Base-by-base conservation (phyloP, 805 yeast genomes). In the Candida corydali region DNA sequence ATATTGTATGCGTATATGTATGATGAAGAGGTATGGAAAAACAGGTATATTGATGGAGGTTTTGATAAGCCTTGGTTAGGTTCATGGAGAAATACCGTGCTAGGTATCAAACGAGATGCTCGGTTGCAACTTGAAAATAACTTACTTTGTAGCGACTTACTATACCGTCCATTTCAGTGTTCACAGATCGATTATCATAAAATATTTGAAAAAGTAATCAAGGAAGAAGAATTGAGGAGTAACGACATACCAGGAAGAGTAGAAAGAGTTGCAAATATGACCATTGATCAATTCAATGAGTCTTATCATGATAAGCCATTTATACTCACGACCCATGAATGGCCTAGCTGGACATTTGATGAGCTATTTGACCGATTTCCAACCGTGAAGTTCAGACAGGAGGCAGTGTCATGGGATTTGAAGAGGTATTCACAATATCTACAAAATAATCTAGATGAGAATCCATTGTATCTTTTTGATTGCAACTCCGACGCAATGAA, bases 401-500 rank as follows among this genome's bases (percentile, higher is more conserved):
- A 89, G 59, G 77, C 85, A 20, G 91, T 86, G 31, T 75, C 78
- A 43, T 88, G 96, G 96, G 71, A 80, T 3, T 61, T 88, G 16
- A 47, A 63, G 1, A 62, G 76, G 15, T 88, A 86, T 51, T 53
- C 72, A 1, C 68, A 78, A 36, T 88, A 88, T 52, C 71, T 81
- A 48, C 49, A 59, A 3, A 39, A 61, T 9, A 89, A 87, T 55
- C 47, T 50, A 16, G 97, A 88, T 57, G 96, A 88, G 54, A 78
- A 82, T 16, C 96, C 96, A 5, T 63, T 88, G 16, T 88, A 88
- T 54, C 61, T 88, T 17, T 88, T 88, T 59, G 97, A 88, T 55
- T 85, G 95, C 55, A 73, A 73, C 41, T 78, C 86, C 25, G 55
- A 52, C n/a, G 87, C 94, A 2, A 79, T 81, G 76, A 59, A 61